Conservation (phyloP, 2,329 filamentous ascomycete species). For the Ophiostoma novo-ulmi region DNA sequence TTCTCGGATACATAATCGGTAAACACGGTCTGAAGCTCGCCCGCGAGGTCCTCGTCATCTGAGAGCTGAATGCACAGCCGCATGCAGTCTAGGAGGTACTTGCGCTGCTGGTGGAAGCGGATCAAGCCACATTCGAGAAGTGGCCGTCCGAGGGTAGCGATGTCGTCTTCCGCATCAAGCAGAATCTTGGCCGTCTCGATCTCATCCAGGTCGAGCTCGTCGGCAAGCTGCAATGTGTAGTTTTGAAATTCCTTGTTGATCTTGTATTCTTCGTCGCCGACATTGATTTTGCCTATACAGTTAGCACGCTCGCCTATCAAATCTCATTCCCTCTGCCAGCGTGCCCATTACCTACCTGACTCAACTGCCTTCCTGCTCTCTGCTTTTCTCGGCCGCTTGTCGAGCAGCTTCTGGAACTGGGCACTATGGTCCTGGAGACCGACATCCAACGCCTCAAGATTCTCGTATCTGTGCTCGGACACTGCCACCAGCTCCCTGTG, state of each 20-base stretch:
- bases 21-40: constrained; percentile 45
- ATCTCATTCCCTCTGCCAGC: not conserved
- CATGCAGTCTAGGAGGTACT: constrained; percentile 76
- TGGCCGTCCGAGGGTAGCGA: constrained; percentile 63
- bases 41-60: constrained; percentile 51
- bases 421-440: constrained; percentile 62
- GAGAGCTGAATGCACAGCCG: constrained; percentile 70
- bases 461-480: constrained; percentile 58
- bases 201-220: constrained; percentile 87
- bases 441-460: constrained; percentile 63
- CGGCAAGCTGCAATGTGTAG: constrained; percentile 71
- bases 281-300: constrained; percentile 63
- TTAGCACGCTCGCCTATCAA: not conserved
- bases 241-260: constrained; percentile 88
- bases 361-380: constrained; percentile 67
- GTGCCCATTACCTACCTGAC: constrained; percentile 48
- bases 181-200: constrained; percentile 73
- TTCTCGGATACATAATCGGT: constrained; percentile 52
- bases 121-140: constrained; percentile 76
- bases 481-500: constrained; percentile 78
- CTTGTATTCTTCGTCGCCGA: constrained; percentile 68
- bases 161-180: constrained; percentile 65
- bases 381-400: constrained; percentile 69
- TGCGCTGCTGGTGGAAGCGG: constrained; percentile 79
- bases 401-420: constrained; percentile 66